Evolutionary conservation across 2,329 filamentous ascomycete species (phyloP), one percentile per base, ranked within the genome.

Genomic region (Fusarium longipes): DNA sequence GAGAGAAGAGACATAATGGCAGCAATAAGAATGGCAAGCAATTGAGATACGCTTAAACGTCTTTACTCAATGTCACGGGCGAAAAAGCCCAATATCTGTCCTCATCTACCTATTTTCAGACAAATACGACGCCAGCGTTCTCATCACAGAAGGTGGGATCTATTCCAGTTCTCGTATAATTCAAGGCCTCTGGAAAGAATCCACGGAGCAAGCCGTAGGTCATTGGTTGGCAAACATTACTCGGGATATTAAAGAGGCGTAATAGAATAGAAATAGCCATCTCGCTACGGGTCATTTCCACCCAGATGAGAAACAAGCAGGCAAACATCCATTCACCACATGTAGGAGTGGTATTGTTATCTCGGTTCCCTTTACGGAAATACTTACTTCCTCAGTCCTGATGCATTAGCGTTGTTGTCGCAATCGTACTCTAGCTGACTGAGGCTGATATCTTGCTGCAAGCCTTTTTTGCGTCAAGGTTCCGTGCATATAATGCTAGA

Each of bases 331-430:
- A 25, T 45, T 8, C 36, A 25, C 12, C 15, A 25, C 22, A n/a
- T 22, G 33, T 20, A 32, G 29, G 20, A 57, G 48, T 12, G 20
- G 44, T 27, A 47, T 36, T 30, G n/a, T n/a, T n/a, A n/a, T n/a
- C 24, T n/a, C 24, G 39, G 33, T 20, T 47, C 10, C 44, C 15
- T 20, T 5, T 33, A 20, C 9, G 17, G 14, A 36, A 24, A 49
- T 20, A 11, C n/a, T 17, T 49, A 20, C 17, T 40, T 32, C 12
- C 20, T 29, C 20, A 30, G 42, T 12, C 18, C 4, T 42, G 18
- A 10, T 27, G 39, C 33, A 30, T 40, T 63, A 71, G 70, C 70
- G 70, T 71, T 71, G 68, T 71, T 71, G 55, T 47, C 67, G 42
- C 67, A n/a, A 47, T 44, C 54, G 50, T 55, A 61, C 54, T 14